These are phyloP conservation scores for Candida dajiaensis DNA, from an alignment of 805 yeast genomes.

Conservation along the genomic window DNA sequence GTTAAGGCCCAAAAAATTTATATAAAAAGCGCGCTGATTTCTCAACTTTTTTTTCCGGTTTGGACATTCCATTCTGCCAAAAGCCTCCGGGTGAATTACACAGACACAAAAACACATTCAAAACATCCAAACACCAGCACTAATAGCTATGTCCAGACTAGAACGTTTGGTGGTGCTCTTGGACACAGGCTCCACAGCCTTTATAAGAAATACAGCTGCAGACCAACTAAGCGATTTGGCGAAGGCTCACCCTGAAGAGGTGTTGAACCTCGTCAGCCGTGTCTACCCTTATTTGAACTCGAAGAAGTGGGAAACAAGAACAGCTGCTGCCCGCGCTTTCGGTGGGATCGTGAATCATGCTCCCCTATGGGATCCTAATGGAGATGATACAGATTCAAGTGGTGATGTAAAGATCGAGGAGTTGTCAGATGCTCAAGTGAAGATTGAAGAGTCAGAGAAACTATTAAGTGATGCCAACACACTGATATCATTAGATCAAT, in stretches of 20 bases:
- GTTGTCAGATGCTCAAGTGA: conserved; percentile 17
- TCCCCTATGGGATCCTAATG: conserved; percentile 75
- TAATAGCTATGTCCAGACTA: conserved; percentile 31
- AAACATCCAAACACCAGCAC: neutral
- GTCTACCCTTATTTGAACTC: conserved; percentile 85
- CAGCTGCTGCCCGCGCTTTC: conserved; percentile 89
- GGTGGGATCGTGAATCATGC: conserved; percentile 87
- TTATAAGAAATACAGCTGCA: conserved; percentile 93
- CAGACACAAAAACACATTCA: neutral
- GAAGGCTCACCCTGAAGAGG: conserved; percentile 90
- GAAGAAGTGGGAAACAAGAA: conserved; percentile 92
- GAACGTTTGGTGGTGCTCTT: conserved; percentile 44
- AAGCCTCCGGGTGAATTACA: neutral
- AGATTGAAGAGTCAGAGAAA: conserved; percentile 17
- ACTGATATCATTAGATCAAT: conserved; percentile 41
- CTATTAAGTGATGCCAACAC: conserved; percentile 20
- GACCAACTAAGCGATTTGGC: conserved; percentile 94
- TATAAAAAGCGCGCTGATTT: conserved; percentile 11
- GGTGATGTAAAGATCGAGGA: conserved; percentile 14
- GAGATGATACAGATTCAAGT: conserved; percentile 16
- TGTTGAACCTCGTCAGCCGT: conserved; percentile 72
- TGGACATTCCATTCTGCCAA: neutral
- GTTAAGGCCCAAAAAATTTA: conserved; percentile 1
- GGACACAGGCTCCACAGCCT: conserved; percentile 93
- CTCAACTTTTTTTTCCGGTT: conserved; percentile 2